phyloP scores from a whole-genome alignment of 208 protist species.

The Herpetomonas muscarum region DNA sequence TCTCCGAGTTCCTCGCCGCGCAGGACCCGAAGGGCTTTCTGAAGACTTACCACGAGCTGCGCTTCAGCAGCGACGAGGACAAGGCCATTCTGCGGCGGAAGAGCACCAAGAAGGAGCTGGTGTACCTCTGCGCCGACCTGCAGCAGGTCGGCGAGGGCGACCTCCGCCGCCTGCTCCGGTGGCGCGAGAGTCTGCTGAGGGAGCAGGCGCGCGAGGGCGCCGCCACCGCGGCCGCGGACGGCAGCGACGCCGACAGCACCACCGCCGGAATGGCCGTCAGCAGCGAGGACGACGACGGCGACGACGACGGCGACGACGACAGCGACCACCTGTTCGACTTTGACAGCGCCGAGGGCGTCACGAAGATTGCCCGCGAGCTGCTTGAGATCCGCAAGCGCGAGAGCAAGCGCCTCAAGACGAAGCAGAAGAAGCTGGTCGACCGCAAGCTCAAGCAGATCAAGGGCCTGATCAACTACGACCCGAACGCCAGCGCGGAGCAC shows the following conservation, averaged over 20 bases:
- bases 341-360: slow-evolving; percentile 76
- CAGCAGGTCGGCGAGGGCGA: slow-evolving; percentile 94
- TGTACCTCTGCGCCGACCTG: slow-evolving; percentile 89
- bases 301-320: slow-evolving; percentile 23
- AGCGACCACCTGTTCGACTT: slow-evolving; percentile 54
- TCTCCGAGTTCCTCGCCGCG: slow-evolving; percentile 89
- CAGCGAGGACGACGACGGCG: slow-evolving; percentile 22
- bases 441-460: slow-evolving; percentile 90
- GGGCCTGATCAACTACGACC: slow-evolving; percentile 91
- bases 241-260: slow-evolving; percentile 18
- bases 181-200: slow-evolving; percentile 85
- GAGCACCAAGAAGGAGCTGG: slow-evolving; percentile 91
- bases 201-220: slow-evolving; percentile 39
- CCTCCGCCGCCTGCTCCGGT: slow-evolving; percentile 91
- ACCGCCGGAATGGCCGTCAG: slow-evolving; percentile 6
- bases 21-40: slow-evolving; percentile 90
- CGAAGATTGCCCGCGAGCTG: slow-evolving; percentile 83
- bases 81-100: slow-evolving; percentile 71
- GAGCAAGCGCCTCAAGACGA: slow-evolving; percentile 88
- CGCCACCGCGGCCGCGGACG: slow-evolving; percentile 19
- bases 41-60: slow-evolving; percentile 82
- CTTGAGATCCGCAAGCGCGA: slow-evolving; percentile 79
- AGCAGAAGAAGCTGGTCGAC: slow-evolving; percentile 90
- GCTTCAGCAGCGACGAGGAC: slow-evolving; percentile 83
- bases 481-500: slow-evolving; percentile 67